These are phyloP conservation scores for Mycothermus thermophilus DNA, from an alignment of 495 filamentous ascomycete species.

Conservation along the genomic window DNA sequence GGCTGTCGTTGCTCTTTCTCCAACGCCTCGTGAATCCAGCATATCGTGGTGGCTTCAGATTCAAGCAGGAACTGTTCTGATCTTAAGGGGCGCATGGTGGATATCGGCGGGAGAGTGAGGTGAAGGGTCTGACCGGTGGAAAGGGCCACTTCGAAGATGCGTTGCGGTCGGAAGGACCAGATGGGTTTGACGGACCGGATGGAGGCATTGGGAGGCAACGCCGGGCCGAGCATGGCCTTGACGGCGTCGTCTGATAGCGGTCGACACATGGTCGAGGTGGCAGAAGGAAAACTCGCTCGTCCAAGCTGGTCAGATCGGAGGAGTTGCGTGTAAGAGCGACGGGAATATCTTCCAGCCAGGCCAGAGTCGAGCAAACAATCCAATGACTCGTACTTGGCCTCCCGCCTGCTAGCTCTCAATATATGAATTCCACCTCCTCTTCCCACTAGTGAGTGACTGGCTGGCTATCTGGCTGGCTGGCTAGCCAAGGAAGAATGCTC, in stretches of 20 bases:
- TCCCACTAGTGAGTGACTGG: too few relatives aligned
- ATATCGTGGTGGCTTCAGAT: conserved; percentile 21
- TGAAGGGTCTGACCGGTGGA: conserved; percentile 20
- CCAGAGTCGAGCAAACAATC: too few relatives aligned
- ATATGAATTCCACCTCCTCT: too few relatives aligned
- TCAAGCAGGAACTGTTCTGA: conserved; percentile 23
- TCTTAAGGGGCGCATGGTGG: conserved; percentile 25
- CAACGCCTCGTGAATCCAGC: conserved; percentile 16
- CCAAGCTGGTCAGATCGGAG: too few relatives aligned
- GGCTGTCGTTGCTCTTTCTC: not conserved
- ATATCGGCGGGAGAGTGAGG: conserved; percentile 23
- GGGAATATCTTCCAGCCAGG: too few relatives aligned
- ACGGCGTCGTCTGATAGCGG: conserved; percentile 20
- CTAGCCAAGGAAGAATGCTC: too few relatives aligned
- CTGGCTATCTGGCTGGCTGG: too few relatives aligned
- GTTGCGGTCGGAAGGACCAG: conserved; percentile 19
- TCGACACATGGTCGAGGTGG: conserved; percentile 21
- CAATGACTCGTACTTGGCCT: too few relatives aligned
- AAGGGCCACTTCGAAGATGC: conserved; percentile 22
- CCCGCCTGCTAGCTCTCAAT: too few relatives aligned
- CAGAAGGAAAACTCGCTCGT: too few relatives aligned
- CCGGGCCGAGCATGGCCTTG: conserved; percentile 19
- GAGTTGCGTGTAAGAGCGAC: too few relatives aligned
- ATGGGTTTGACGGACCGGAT: conserved; percentile 17
- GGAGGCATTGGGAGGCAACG: conserved; percentile 14